Evolutionary conservation across 1,284 basidiomycete species (phyloP).

Genomic region (Irpex rosettiformis): DNA sequence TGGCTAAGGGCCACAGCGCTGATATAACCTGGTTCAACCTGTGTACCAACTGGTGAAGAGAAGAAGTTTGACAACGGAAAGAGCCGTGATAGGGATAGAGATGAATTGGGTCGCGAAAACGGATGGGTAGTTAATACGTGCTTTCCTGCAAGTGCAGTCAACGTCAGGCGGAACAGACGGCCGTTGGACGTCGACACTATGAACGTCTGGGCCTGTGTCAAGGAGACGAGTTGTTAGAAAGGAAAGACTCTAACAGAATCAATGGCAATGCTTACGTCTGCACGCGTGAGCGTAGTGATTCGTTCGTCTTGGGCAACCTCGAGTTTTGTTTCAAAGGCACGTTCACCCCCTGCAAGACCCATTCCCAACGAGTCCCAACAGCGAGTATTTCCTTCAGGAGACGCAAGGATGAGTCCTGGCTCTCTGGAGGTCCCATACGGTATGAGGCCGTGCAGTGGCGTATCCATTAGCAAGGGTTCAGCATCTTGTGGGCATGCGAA

Average conservation of each 20-base stretch:
- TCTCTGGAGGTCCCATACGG: slow-evolving; percentile 68
- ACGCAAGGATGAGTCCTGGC: slow-evolving; percentile 73
- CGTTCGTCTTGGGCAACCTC: slow-evolving; percentile 50
- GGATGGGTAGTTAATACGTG: slow-evolving; percentile 51
- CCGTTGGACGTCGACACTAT: slow-evolving; percentile 66
- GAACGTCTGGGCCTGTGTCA: slow-evolving; percentile 64
- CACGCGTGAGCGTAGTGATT: slow-evolving; percentile 60
- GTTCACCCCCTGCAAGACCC: slow-evolving; percentile 77
- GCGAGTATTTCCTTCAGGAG: slow-evolving; percentile 58
- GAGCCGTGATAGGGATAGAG: slow-evolving; percentile 54
- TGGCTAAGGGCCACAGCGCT: slow-evolving; percentile 53
- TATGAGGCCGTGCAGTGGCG: slow-evolving; percentile 67
- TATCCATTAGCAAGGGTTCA: slow-evolving; percentile 35
- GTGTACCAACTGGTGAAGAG: slow-evolving; percentile 21
- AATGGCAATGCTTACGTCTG: slow-evolving; percentile 46
- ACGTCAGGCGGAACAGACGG: slow-evolving; percentile 57
- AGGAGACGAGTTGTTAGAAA: too few species aligned
- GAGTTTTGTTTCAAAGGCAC: slow-evolving; percentile 52
- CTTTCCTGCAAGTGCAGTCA: slow-evolving; percentile 67
- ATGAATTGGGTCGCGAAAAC: slow-evolving; percentile 55
- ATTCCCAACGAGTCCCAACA: slow-evolving; percentile 82
- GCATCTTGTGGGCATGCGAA: slow-evolving; percentile 58
- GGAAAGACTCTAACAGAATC: not conserved
- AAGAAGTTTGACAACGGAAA: slow-evolving; percentile 44
- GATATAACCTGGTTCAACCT: slow-evolving; percentile 50